Evolutionary conservation across 768 basidiomycete species (phyloP).

Genomic region (Hygrocybe punicea): DNA sequence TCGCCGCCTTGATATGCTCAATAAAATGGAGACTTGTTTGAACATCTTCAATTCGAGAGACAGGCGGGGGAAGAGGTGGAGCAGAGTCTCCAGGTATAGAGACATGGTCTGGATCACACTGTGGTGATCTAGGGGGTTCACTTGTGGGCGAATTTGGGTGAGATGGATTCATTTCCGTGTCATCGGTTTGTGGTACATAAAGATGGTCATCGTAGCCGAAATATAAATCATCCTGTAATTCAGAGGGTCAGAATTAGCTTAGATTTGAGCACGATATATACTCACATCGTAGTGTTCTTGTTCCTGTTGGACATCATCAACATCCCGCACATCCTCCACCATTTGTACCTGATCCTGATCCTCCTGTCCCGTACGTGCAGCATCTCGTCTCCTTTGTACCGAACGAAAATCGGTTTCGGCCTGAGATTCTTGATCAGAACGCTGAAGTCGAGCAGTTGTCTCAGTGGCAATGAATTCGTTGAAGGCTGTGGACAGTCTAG

Average conservation of each 20-base stretch:
- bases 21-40: conserved; percentile 4
- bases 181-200: background rate
- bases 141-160: background rate
- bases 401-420: background rate
- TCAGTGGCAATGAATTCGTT: background rate
- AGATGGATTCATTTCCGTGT: background rate
- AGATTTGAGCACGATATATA: no score
- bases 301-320: no score
- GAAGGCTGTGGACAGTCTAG: conserved; percentile 1
- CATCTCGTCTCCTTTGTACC: background rate
- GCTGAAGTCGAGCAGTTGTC: background rate
- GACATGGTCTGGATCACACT: background rate
- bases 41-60: conserved; percentile 7
- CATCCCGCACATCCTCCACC: no score
- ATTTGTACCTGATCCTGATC: no score
- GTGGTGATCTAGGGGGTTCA: background rate
- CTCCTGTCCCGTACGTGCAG: no score
- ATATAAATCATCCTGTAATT: background rate
- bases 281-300: no score
- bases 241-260: no score
- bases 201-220: background rate
- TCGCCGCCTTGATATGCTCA: conserved; percentile 8
- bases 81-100: background rate
- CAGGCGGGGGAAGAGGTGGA: background rate
- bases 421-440: background rate